Percentiles rank a stretch among this genome's conserved stretches.
Evolutionary conservation across 2,329 filamentous ascomycete genomes (phyloP).

Genomic region (Furcasterigmium furcatum): DNA sequence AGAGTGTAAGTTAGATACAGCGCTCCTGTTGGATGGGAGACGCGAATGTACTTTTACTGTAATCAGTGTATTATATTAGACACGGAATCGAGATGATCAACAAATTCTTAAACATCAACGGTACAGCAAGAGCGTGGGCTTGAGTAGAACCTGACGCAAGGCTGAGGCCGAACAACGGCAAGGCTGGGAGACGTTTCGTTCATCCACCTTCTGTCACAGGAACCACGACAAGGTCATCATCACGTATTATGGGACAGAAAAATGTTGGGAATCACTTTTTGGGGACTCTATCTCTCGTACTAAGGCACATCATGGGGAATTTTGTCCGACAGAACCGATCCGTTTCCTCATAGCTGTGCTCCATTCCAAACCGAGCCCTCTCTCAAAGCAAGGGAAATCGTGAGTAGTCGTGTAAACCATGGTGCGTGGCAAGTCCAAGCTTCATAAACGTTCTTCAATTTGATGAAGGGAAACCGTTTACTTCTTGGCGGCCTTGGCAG

Average conservation of each 20-base stretch:
- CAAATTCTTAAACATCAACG: too few relatives aligned
- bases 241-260: neutral
- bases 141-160: too few relatives aligned
- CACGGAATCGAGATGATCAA: too few relatives aligned
- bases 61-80: too few relatives aligned
- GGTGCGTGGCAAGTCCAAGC: constrained; percentile 10
- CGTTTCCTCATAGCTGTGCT: constrained; percentile 39
- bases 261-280: constrained; percentile 17
- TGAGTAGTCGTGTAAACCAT: constrained; percentile 45
- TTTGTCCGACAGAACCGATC: constrained; percentile 29
- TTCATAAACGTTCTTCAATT: constrained; percentile 2
- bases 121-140: too few relatives aligned
- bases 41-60: too few relatives aligned
- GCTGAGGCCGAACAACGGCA: too few relatives aligned
- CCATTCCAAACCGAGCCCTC: constrained; percentile 34
- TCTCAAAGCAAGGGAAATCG: constrained; percentile 40
- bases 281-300: constrained; percentile 44
- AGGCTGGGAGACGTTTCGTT: too few relatives aligned
- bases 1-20: too few relatives aligned
- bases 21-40: too few relatives aligned
- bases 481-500: constrained; percentile 74
- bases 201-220: too few relatives aligned
- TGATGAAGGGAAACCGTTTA: constrained; percentile 40
- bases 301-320: constrained; percentile 43
- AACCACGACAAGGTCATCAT: too few relatives aligned